phyloP scores from a whole-genome alignment of 1,284 basidiomycete genomes.

The Earliella scabrosa region DNA sequence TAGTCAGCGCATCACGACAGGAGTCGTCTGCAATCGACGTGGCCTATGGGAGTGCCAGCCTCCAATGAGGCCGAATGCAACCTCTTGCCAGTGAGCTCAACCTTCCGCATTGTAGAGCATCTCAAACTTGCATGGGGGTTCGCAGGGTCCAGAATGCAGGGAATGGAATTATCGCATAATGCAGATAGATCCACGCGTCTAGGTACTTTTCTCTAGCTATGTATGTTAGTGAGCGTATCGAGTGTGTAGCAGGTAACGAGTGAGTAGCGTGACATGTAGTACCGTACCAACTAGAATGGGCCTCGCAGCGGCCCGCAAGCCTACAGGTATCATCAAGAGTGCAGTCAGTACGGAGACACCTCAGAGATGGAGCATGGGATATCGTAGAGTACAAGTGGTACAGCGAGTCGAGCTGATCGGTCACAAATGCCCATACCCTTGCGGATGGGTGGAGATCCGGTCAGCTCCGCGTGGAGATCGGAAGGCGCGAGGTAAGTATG shows the following conservation, averaged over 20 bases:
- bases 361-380: background rate
- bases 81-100: no score
- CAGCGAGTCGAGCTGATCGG: background rate
- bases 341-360: background rate
- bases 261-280: background rate
- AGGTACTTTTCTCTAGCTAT: conserved; percentile 13
- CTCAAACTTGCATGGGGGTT: no score
- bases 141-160: no score
- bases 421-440: background rate
- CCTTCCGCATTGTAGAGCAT: no score
- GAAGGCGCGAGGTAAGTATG: background rate
- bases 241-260: background rate
- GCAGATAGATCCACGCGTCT: background rate
- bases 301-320: background rate
- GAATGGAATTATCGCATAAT: no score
- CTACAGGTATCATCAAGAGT: conserved; percentile 6
- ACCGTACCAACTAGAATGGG: conserved; percentile 9
- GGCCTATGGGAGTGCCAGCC: no score
- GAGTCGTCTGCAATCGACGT: no score
- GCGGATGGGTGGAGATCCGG: background rate
- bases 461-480: background rate
- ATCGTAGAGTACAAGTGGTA: background rate
- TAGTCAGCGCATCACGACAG: no score
- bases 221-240: conserved; percentile 1
- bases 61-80: no score